phyloP scores from a whole-genome alignment of 345 rosid species.

The Gossypium sturtianum region DNA sequence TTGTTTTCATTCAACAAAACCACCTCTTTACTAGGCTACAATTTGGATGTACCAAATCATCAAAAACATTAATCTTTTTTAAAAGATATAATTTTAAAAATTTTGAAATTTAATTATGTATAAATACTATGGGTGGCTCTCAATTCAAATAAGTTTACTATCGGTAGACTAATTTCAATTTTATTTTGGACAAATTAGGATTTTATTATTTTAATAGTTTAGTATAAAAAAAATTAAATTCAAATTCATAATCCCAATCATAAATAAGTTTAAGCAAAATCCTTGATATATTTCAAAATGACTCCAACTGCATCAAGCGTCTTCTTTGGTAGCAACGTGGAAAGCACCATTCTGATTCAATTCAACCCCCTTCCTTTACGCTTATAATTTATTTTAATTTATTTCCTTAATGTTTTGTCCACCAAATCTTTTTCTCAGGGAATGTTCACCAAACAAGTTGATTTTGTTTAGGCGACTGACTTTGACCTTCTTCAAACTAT shows the following conservation, averaged over 20 bases:
- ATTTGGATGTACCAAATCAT: neutral
- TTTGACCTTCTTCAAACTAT: conserved; percentile 3
- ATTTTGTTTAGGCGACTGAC: neutral
- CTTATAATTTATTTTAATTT: neutral
- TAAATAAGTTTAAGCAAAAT: neutral
- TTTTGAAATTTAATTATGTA: no score
- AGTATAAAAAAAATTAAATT: neutral
- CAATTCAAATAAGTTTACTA: no score
- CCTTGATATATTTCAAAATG: neutral
- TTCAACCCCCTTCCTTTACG: no score
- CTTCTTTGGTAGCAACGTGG: neutral
- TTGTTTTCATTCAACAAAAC: conserved; percentile 15
- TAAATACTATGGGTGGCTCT: no score
- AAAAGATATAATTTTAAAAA: no score
- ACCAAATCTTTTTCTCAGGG: neutral
- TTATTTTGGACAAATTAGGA: no score
- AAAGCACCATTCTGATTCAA: neutral
- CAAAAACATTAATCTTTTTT: no score
- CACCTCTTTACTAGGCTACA: neutral
- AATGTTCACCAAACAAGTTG: neutral
- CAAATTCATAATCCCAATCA: neutral
- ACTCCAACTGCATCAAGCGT: neutral
- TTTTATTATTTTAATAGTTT: no score
- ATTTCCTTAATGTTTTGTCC: conserved; percentile 3
- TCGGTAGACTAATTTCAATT: no score